Percentiles rank a stretch among this genome's conserved stretches.
Conservation (phyloP, 2,329 filamentous ascomycete genomes). For the Aspergillus tanneri region DNA sequence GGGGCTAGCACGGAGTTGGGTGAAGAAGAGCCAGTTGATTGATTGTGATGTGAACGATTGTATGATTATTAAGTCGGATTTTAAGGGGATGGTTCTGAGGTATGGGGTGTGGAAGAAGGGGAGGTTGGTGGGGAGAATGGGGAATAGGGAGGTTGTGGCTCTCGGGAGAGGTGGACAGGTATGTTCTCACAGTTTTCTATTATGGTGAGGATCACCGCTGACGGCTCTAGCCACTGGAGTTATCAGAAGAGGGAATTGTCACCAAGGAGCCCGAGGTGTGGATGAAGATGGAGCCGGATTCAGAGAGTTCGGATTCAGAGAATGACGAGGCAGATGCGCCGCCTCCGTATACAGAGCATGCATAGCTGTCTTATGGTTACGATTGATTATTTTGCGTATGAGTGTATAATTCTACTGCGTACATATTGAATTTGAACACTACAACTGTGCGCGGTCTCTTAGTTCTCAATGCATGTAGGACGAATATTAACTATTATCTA, state of each 20-base stretch:
- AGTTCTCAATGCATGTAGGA: no score
- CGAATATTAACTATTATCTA: no score
- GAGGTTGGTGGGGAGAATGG: constrained; percentile 21
- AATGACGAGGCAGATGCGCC: constrained; percentile 1
- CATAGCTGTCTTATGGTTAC: background rate
- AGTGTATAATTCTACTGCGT: no score
- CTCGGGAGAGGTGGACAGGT: constrained; percentile 10
- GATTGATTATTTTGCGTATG: background rate
- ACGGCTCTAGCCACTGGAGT: background rate
- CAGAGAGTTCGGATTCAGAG: constrained; percentile 5
- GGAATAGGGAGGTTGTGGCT: constrained; percentile 16
- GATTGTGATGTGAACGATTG: constrained; percentile 27
- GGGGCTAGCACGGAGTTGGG: constrained; percentile 8
- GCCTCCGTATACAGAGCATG: constrained; percentile 2
- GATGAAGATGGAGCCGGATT: background rate
- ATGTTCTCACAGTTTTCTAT: constrained; percentile 11
- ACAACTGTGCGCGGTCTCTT: no score
- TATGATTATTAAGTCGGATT: constrained; percentile 19
- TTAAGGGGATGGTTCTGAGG: constrained; percentile 25
- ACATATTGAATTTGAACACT: no score
- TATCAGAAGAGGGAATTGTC: background rate
- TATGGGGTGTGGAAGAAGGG: constrained; percentile 29
- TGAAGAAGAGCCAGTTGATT: constrained; percentile 13
- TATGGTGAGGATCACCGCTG: background rate
- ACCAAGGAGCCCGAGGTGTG: constrained; percentile 2